Evolutionary conservation across 257 asterid genomes (phyloP), one percentile per base, ranked within the genome.

Genomic region (Euphrasia confusa): DNA sequence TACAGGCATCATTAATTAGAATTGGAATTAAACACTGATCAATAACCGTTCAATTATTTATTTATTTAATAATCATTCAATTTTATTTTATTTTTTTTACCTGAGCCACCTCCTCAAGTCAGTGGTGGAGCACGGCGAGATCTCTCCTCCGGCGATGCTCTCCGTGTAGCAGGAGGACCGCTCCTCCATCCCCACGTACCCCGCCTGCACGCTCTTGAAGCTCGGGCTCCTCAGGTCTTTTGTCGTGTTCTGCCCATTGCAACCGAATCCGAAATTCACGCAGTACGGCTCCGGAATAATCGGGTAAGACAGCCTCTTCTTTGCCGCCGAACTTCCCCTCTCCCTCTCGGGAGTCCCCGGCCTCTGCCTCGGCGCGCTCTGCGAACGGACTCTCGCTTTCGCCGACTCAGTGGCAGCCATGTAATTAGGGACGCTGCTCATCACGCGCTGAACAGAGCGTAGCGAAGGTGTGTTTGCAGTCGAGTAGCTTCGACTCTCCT

Each of bases 341-440:
- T 88, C 98, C 21, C 88, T 80, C 70, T 88, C 98, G 2, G 96
- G 98, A 4, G 98, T 90, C 7, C 87, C 68, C 0, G 88, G 83
- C 75, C 98, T 80, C 70, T 84, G 89, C 58, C 95, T 70, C 18
- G 98, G 98, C 26, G 92, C 95, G 47, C 98, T 91, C 60, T 88
- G 96, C 13, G 94, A 91, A 1, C 96, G 80, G 15, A 72, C 71
- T 65, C 96, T 76, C 1, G 98, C 94, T 66, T 86, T 88, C 0
- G 94, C 94, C 4, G 98, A 91, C 72, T 84, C 95, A 2, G 98
- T 91, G 0, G 94, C 84, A 10, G 94, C 94, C 98, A 91, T 91
- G 79, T 91, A 91, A 55, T 79, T 91, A 3, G 98, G 98, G 27
- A 83, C 56, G 55, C 53, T 35, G 70, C 48, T 67, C 77, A 65